These are phyloP conservation scores for Zygosaccharomyces sapae DNA, from an alignment of 1,139 yeast species.

Conservation along the genomic window DNA sequence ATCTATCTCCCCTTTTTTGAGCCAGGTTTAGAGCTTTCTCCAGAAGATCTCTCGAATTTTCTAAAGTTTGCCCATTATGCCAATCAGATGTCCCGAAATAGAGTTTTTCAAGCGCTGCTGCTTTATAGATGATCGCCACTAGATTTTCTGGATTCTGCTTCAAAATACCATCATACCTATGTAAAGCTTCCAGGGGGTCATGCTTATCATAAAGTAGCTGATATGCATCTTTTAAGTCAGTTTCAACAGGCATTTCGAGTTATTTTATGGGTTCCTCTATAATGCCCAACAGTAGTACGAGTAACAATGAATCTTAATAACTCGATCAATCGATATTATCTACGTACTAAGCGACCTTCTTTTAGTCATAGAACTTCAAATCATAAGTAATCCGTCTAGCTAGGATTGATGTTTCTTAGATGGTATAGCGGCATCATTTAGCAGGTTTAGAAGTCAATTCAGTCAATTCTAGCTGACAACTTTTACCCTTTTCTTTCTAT, in stretches of 20 bases:
- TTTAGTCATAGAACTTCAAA: neutral
- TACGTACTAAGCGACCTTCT: neutral
- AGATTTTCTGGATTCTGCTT: slow-evolving; percentile 45
- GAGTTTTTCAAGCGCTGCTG: slow-evolving; percentile 54
- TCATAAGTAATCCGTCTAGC: neutral
- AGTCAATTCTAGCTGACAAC: neutral
- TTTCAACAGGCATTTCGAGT: slow-evolving; percentile 30
- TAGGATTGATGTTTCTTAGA: neutral
- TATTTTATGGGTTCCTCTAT: neutral
- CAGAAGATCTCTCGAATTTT: slow-evolving; percentile 49
- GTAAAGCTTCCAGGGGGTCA: slow-evolving; percentile 40
- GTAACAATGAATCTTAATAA: neutral
- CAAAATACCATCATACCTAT: slow-evolving; percentile 36
- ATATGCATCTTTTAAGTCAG: slow-evolving; percentile 29
- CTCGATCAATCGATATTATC: neutral
- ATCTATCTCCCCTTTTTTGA: slow-evolving; percentile 46
- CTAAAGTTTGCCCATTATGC: slow-evolving; percentile 42
- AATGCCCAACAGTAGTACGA: neutral
- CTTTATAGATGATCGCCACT: slow-evolving; percentile 49
- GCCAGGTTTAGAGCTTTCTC: slow-evolving; percentile 56
- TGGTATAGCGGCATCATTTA: neutral
- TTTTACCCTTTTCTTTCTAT: neutral
- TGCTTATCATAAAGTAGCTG: slow-evolving; percentile 38
- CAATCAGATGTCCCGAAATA: slow-evolving; percentile 30
- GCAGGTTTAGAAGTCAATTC: neutral